Evolutionary conservation across 164 flowering plant species (phyloP), one percentile per base, ranked within the genome.

Genomic region (Annona cherimola): DNA sequence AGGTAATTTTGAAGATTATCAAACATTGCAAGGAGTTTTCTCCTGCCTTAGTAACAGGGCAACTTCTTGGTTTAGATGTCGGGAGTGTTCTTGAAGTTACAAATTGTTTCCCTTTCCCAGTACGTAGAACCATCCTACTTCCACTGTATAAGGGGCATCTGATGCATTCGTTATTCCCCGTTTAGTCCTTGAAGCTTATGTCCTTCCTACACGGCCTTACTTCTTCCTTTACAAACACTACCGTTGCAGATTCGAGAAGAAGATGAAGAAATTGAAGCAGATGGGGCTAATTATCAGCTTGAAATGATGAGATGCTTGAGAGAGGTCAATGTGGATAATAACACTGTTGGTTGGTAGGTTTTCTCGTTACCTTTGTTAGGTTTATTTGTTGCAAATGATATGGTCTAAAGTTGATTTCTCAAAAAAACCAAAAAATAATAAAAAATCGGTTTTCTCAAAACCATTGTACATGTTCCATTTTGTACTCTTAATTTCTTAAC

Each of bases 241-340:
- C 57, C 18, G 46, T 12, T 65, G 9, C 76, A 95, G 99, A 80
- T 80, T 20, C 83, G 93, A 16, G 99, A 93, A 69, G 99, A 95
- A 67, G 98, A 93, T 77, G 98, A 92, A 72, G 99, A 95, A 79
- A 85, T 91, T 84, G 99, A 95, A 82, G 96, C 98, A 20, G 99
- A 95, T 70, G 99, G 99, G 73, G 98, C 99, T 71, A 95, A 93
- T 81, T 95, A 95, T 79, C 99, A 95, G 80, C 98, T 95, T 75
- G 99, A 95, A 55, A 93, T 95, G 99, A 95, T 95, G 99, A 89
- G 97, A 74, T 95, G 99, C 79, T 76, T 95, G 84, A 86, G 99
- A 71, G 99, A 95, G 84, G 97, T 95, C 76, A 95, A 95, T 84
- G 99, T 93, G 44, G 99, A 95, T 78, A 95, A 93, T 67, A 95